A percentile compares a stretch with the other conserved stretches of the same genome.
Evolutionary conservation across 2,329 filamentous ascomycete genomes (phyloP).

Genomic region (Coniochaeta ligniaria): DNA sequence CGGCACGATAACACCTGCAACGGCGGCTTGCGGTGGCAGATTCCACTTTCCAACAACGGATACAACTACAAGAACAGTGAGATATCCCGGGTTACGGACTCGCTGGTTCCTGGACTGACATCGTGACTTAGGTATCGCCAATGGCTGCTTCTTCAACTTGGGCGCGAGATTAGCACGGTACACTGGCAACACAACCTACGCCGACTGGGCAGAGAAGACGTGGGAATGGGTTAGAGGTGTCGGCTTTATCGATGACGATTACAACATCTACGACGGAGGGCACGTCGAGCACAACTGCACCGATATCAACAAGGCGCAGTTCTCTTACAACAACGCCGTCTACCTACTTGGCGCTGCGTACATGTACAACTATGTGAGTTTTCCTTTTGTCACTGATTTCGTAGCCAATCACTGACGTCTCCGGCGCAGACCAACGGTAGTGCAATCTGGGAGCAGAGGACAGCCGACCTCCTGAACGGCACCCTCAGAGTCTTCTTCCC

Average conservation of each 20-base stretch:
- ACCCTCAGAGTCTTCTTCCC: constrained; percentile 46
- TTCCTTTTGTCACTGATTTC: not conserved
- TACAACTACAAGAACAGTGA: constrained; percentile 65
- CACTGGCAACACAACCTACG: constrained; percentile 59
- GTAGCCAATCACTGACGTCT: not conserved
- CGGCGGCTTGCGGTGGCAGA: constrained; percentile 72
- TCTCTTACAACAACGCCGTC: constrained; percentile 60
- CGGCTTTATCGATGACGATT: constrained; percentile 49
- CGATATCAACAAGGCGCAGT: constrained; percentile 54
- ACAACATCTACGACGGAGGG: constrained; percentile 57
- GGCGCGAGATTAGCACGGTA: constrained; percentile 65
- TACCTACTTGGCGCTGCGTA: constrained; percentile 57
- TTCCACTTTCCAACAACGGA: constrained; percentile 64
- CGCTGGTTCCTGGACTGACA: constrained; percentile 9
- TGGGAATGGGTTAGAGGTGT: constrained; percentile 54
- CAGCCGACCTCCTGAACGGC: constrained; percentile 47
- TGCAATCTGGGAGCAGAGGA: constrained; percentile 42
- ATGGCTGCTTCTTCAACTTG: constrained; percentile 57
- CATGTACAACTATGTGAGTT: constrained; percentile 57
- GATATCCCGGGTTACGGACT: not conserved
- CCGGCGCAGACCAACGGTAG: constrained; percentile 41
- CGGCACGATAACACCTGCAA: constrained; percentile 60
- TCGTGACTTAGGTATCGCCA: constrained; percentile 39
- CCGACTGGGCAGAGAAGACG: constrained; percentile 50
- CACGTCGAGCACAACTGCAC: constrained; percentile 52